Evolutionary conservation across 2,329 filamentous ascomycete species (phyloP), one percentile per base, ranked within the genome.

Genomic region (Colletotrichum karsti): DNA sequence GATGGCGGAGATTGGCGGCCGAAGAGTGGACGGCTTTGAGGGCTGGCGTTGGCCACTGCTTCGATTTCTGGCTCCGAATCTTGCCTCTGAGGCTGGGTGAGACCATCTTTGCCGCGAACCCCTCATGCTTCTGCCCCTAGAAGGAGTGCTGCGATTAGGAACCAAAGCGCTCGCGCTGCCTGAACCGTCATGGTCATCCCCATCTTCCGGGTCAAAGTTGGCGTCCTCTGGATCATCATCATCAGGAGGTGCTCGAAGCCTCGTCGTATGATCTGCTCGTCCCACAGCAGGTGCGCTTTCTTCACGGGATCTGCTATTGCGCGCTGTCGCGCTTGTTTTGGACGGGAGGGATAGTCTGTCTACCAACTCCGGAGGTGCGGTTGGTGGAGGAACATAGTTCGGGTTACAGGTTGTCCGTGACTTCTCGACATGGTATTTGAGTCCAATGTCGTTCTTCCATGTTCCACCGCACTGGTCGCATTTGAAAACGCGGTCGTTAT

Each of bases 401-500:
- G 87, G 83, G 70, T 90, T 90, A 72, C 88, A 90, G 13, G 80
- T 22, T 4, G 84, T 85, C 66, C 80, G 80, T 1, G 87, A 86
- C 71, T 88, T 89, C 35, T 83, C 84, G 13, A 85, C 76, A 69
- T 90, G 88, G 72, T 90, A 90, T 56, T 88, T 87, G 15, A 90
- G 77, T 0, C 88, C 88, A 50, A 87, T 79, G 35, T 85, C 80
- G 57, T 90, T 90, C 74, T 88, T 89, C 87, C 87, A 90, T 10
- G 76, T 77, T 3, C 82, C 83, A 9, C 83, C 83, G 66, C 88
- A 90, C 46, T 82, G 85, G 9, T 86, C 82, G 69, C 88, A 90
- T 20, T 76, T 78, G 72, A 78, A 88, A 2, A n/a, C 63, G 63
- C 78, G 33, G 2, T 35, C 33, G 6, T 8, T 78, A 22, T 41